Evolutionary conservation across 805 yeast genomes (phyloP).

Genomic region (Starmerella stigmatis): DNA sequence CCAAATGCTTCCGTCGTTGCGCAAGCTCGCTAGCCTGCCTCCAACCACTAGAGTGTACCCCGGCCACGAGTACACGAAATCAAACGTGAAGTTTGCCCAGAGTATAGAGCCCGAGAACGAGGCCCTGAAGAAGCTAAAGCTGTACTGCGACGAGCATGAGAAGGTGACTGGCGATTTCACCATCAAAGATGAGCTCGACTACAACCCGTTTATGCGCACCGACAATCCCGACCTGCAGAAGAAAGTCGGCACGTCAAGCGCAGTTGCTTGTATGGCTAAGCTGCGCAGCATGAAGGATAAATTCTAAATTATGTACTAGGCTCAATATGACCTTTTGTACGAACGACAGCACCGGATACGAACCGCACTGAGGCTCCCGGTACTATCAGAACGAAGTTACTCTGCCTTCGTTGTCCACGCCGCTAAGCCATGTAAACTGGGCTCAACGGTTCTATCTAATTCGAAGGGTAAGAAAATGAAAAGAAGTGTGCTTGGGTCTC

Average conservation of each 20-base stretch:
- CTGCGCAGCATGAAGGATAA: conserved; percentile 71
- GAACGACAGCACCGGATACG: not conserved
- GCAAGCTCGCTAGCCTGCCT: conserved; percentile 51
- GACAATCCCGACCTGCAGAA: conserved; percentile 51
- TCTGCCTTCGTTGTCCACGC: conserved; percentile 49
- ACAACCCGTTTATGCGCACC: conserved; percentile 84
- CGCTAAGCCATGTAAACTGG: conserved; percentile 16
- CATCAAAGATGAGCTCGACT: conserved; percentile 63
- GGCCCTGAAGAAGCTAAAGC: conserved; percentile 46
- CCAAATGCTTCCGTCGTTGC: conserved; percentile 69
- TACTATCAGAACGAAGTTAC: not conserved
- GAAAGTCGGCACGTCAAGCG: conserved; percentile 45
- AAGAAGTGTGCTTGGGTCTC: not conserved
- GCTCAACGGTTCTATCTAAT: conserved; percentile 18
- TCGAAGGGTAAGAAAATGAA: conserved; percentile 21
- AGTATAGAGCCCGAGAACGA: conserved; percentile 42
- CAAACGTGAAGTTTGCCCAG: conserved; percentile 69
- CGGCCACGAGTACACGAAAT: conserved; percentile 90
- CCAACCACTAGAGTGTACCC: conserved; percentile 67
- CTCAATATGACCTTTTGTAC: not conserved
- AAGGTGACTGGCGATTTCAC: conserved; percentile 80
- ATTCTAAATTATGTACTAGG: not conserved
- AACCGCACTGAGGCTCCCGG: not conserved
- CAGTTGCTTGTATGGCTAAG: conserved; percentile 54
- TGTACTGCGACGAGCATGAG: conserved; percentile 46